Conservation (phyloP, 257 asterid species). For the Cordia subcordata region DNA sequence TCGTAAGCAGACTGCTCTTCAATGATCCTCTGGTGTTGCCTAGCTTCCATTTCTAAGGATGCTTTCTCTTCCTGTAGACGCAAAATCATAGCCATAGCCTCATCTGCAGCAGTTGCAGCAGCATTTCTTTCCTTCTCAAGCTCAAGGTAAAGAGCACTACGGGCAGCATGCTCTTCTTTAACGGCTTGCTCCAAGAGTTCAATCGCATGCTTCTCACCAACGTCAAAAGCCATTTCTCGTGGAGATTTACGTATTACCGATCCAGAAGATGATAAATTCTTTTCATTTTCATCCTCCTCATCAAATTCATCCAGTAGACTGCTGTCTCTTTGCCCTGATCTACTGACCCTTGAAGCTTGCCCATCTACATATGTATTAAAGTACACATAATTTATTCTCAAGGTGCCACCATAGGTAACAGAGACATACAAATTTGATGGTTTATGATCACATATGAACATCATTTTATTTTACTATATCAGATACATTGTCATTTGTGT, state of each 20-base stretch:
- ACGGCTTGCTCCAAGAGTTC: constrained; percentile 57
- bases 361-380: constrained; percentile 10
- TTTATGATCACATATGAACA: no score
- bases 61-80: constrained; percentile 96
- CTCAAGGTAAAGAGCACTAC: constrained; percentile 36
- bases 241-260: constrained; percentile 11
- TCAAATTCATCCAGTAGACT: constrained; percentile 19
- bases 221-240: not conserved
- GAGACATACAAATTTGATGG: not conserved
- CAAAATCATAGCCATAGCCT: constrained; percentile 96
- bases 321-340: constrained; percentile 29
- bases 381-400: not conserved
- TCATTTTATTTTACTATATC: no score
- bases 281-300: constrained; percentile 29
- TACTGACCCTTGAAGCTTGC: constrained; percentile 30
- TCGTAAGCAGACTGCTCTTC: constrained; percentile 87
- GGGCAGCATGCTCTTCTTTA: constrained; percentile 50
- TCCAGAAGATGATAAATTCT: constrained; percentile 19
- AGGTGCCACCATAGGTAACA: not conserved
- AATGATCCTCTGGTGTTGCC: constrained; percentile 72
- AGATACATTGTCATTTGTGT: no score
- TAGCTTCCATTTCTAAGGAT: constrained; percentile 78
- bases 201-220: constrained; percentile 27
- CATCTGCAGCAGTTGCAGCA: constrained; percentile 92
- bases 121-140: constrained; percentile 95